Percentiles rank a stretch among this genome's conserved stretches.
Evolutionary conservation across 1,139 yeast species (phyloP).

Genomic region (Diutina scorzettiae): DNA sequence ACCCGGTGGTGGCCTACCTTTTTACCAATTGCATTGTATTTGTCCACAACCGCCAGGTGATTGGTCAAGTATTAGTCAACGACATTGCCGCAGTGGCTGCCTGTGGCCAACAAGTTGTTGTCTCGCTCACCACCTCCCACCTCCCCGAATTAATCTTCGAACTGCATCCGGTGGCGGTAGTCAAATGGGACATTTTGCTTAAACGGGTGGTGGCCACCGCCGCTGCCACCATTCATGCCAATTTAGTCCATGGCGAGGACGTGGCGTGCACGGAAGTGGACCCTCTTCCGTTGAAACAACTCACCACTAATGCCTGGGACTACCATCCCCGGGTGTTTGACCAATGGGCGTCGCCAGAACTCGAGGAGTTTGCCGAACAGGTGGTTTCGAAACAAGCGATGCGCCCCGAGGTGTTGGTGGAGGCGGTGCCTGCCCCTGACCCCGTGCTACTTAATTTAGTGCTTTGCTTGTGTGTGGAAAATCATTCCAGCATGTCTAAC

Average conservation of each 20-base stretch:
- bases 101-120: not conserved
- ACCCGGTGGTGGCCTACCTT: slow-evolving; percentile 2
- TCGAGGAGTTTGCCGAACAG: slow-evolving; percentile 2
- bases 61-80: not conserved
- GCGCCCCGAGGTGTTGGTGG: slow-evolving; percentile 1
- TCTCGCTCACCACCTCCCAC: not conserved
- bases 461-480: slow-evolving; percentile 1
- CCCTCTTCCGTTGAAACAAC: not conserved
- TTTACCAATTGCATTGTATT: slow-evolving; percentile 4
- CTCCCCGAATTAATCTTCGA: slow-evolving; percentile 2
- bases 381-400: not conserved
- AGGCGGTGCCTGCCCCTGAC: not conserved
- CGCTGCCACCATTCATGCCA: not conserved
- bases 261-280: not conserved
- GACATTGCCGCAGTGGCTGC: not conserved
- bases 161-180: slow-evolving; percentile 4
- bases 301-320: slow-evolving; percentile 5
- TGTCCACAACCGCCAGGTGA: not conserved
- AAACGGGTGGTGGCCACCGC: not conserved
- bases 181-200: slow-evolving; percentile 2
- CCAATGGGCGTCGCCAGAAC: slow-evolving; percentile 4
- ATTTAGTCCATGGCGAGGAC: not conserved
- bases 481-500: not conserved
- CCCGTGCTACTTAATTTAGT: not conserved
- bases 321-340: slow-evolving; percentile 3